Percentiles rank a stretch among this genome's conserved stretches.
Conservation (phyloP, 306 rosid genomes). For the Vigna hirtella region DNA sequence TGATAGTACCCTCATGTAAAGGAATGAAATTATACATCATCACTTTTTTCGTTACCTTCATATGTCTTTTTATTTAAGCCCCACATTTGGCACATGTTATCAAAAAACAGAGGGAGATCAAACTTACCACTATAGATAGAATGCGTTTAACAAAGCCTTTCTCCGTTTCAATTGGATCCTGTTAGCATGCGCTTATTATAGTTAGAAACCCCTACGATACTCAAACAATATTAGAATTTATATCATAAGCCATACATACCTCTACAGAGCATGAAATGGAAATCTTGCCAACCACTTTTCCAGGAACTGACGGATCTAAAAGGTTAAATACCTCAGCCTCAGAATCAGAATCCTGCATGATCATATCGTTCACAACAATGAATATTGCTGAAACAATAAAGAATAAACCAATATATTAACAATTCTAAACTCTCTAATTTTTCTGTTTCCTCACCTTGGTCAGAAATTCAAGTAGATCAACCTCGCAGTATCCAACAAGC, state of each 20-base stretch:
- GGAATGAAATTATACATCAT: slow-evolving; percentile 12
- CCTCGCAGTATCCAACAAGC: slow-evolving; percentile 87
- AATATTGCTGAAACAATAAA: slow-evolving; percentile 15
- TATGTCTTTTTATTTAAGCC: slow-evolving; percentile 33
- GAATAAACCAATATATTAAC: slow-evolving; percentile 26
- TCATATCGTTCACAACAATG: slow-evolving; percentile 36
- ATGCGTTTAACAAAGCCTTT: slow-evolving; percentile 88
- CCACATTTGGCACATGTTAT: slow-evolving; percentile 29
- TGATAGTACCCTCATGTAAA: slow-evolving; percentile 21
- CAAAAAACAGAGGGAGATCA: slow-evolving; percentile 39
- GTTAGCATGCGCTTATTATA: slow-evolving; percentile 45
- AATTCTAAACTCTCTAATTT: slow-evolving; percentile 17
- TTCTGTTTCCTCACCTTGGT: slow-evolving; percentile 60
- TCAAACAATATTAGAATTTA: slow-evolving; percentile 33
- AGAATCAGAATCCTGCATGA: slow-evolving; percentile 69
- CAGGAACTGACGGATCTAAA: slow-evolving; percentile 78
- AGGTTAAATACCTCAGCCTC: slow-evolving; percentile 60
- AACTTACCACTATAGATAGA: slow-evolving; percentile 91
- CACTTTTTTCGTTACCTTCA: slow-evolving; percentile 3
- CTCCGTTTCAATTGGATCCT: slow-evolving; percentile 93
- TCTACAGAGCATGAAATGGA: slow-evolving; percentile 79
- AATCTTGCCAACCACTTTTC: slow-evolving; percentile 73
- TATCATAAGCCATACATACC: slow-evolving; percentile 58
- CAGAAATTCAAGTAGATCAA: slow-evolving; percentile 88
- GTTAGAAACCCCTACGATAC: slow-evolving; percentile 44